Base-by-base conservation (phyloP, 179 eudicot genomes). In the Heliamphora pulchella region DNA sequence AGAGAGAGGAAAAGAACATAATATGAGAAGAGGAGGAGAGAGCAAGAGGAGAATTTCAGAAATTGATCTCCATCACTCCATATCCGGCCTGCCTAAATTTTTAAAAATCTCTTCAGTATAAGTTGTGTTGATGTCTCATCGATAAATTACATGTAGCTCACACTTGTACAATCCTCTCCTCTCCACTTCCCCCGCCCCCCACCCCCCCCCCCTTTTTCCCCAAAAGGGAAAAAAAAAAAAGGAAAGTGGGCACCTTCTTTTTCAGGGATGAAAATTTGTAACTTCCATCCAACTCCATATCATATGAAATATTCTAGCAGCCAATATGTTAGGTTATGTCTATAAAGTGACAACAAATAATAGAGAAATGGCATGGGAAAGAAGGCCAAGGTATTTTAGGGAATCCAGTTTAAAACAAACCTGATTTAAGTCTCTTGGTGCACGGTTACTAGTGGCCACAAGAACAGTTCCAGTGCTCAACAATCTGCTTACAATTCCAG, bases 401-500 rank as follows among this genome's bases (percentile, higher is more conserved):
- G 14, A 78, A 44, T 15, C 43, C 68, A 47, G 48, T 51, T 11
- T 63, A 62, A 74, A 46, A 31, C 62, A 18, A 11, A 93, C 98
- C 98, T 93, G 97, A 87, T 95, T 95, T 80, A 95, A 86, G 71
- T 95, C 98, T 74, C 84, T 78, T 47, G 97, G 98, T 82, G 97
- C 92, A 77, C 97, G 90, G 79, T 95, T 95, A 88, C 98, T 95
- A 66, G 98, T 95, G 76, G 97, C 97, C 79, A 95, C 97, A 83
- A 95, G 95, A 80, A 95, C 89, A 76, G 97, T 91, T 80, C 98
- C 98, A 71, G 94, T 91, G 85, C 94, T 95, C 84, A 95, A 78
- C 87, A 95, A 86, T 91, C 97, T 91, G 89, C 98, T 91, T 76
- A 95, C 79, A 86, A 95, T 95, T 89, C 98, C 98, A 87, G 98